phyloP scores from a whole-genome alignment of 306 rosid genomes.

The Glycine latifolia region DNA sequence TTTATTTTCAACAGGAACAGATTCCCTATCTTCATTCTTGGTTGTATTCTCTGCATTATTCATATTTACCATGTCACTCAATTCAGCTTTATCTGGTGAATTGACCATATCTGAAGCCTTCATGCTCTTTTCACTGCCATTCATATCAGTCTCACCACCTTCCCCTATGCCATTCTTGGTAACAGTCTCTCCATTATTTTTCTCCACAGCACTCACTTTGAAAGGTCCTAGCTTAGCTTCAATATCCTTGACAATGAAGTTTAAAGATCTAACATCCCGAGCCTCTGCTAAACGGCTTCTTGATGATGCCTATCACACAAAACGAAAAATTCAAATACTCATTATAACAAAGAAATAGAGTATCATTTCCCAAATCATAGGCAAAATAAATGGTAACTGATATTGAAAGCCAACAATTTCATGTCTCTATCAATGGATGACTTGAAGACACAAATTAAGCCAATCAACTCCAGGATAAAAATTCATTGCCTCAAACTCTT shows the following conservation, averaged over 20 bases:
- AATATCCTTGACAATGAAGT: slow-evolving; percentile 60
- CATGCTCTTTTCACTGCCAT: slow-evolving; percentile 13
- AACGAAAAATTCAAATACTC: slow-evolving; percentile 31
- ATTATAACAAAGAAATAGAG: slow-evolving; percentile 22
- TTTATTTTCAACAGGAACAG: slow-evolving; percentile 12
- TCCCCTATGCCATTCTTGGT: slow-evolving; percentile 26
- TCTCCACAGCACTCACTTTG: slow-evolving; percentile 25
- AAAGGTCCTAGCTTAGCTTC: slow-evolving; percentile 69
- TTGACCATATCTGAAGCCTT: slow-evolving; percentile 19
- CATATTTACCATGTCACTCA: not conserved
- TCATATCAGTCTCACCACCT: slow-evolving; percentile 13
- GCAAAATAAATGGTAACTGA: not conserved
- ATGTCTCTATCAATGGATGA: not conserved
- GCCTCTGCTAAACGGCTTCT: slow-evolving; percentile 55
- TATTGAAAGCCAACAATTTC: not conserved
- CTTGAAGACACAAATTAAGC: no score
- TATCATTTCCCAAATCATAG: not conserved
- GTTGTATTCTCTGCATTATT: slow-evolving; percentile 26
- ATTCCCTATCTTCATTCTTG: slow-evolving; percentile 34
- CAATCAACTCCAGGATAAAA: no score
- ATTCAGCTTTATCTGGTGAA: slow-evolving; percentile 44
- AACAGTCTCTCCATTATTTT: slow-evolving; percentile 15
- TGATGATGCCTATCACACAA: slow-evolving; percentile 58
- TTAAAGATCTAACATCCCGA: slow-evolving; percentile 71
- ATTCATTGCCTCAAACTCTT: not conserved